Evolutionary conservation across 2,329 filamentous ascomycete species (phyloP).

Genomic region (Penicillium sp.): DNA sequence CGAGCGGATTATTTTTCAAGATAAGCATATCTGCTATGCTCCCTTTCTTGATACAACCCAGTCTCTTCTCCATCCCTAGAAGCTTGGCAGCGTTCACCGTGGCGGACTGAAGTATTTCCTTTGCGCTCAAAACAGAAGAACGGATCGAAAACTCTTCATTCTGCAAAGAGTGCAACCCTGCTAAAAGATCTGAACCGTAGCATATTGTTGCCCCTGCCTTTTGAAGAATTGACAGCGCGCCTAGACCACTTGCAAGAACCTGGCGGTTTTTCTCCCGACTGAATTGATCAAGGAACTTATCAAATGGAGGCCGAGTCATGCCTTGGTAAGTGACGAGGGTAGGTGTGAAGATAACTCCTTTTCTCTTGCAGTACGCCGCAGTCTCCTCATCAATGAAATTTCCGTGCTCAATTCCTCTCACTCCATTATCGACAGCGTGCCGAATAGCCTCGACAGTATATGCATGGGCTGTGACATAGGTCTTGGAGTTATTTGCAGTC

Average conservation of each 20-base stretch:
- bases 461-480: constrained; percentile 61
- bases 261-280: constrained; percentile 51
- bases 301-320: constrained; percentile 33
- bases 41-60: constrained; percentile 56
- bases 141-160: constrained; percentile 53
- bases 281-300: constrained; percentile 5
- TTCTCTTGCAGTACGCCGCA: constrained; percentile 53
- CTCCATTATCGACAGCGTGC: constrained; percentile 59
- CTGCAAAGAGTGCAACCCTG: constrained; percentile 50
- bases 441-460: constrained; percentile 59
- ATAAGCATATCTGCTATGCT: constrained; percentile 58
- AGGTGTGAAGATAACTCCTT: constrained; percentile 55
- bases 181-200: constrained; percentile 59
- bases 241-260: constrained; percentile 52
- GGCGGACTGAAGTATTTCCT: constrained; percentile 53
- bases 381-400: constrained; percentile 50
- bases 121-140: constrained; percentile 42
- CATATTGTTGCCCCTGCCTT: constrained; percentile 59
- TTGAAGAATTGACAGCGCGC: constrained; percentile 51
- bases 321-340: constrained; percentile 57
- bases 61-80: constrained; percentile 48
- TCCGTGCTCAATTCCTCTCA: constrained; percentile 58
- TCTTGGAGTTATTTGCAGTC: constrained; percentile 53
- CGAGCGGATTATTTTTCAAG: constrained; percentile 55
- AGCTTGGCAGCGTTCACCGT: constrained; percentile 57